Evolutionary conservation across 139 green algal genomes (phyloP), one percentile per base, ranked within the genome.

Genomic region (Asterochloris sp.): DNA sequence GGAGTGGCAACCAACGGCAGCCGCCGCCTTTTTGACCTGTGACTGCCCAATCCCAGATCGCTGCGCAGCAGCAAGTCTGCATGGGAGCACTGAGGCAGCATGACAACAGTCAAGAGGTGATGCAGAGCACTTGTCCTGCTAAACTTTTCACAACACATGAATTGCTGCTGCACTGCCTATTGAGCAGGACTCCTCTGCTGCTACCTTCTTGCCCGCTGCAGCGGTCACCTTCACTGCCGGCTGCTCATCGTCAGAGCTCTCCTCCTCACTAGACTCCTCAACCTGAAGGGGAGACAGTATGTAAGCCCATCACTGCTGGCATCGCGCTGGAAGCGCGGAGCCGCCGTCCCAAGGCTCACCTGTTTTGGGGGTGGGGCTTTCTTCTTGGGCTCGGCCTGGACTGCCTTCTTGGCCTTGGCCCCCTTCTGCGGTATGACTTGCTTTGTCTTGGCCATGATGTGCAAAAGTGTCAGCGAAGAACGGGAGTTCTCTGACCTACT

Each of bases 401-500:
- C 79, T 38, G 81, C 73, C 74, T 85, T 54, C 68, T 78, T 83
- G 21, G 80, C 80, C 27, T 81, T 86, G 11, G 73, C 76, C 21
- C 83, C 83, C 60, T 80, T 80, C 62, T 67, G 80, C 38, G 69
- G 71, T 11, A 26, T 78, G 38, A 63, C 69, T 60, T 69, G 68
- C 74, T 87, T 87, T 62, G 83, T 64, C 68, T 86, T 87, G 12
- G 80, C 80, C 80, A 86, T 86, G 14, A 1, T 69, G 63, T 26
- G 61, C 61, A 64, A 60, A 11, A 79, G 38, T 54, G 16, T 26
- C 26, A 21, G 47, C 24, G 13, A 68, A 19, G 66, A 54, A 54
- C 2, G 38, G 38, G 38, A 54, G 38, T 54, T 54, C n/a, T n/a
- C n/a, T n/a, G n/a, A n/a, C n/a, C n/a, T n/a, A n/a, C n/a, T 54